Evolutionary conservation across 176 grass and related monocot genomes (phyloP).

Genomic region (Eragrostis curvula): DNA sequence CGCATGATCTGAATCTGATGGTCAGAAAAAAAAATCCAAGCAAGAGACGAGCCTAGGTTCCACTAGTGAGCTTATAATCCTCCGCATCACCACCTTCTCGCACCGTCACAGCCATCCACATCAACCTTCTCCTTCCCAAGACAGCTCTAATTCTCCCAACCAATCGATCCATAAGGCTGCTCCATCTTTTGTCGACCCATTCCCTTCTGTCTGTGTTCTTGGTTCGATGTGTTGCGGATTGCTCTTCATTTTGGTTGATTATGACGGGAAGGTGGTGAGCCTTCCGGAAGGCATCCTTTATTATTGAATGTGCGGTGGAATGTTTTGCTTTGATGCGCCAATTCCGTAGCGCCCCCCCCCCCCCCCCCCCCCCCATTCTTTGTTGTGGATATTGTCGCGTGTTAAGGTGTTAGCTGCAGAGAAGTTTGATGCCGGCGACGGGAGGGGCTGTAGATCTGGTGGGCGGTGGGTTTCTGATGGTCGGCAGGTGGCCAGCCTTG

Average conservation of each 20-base stretch:
- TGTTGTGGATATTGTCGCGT: neutral
- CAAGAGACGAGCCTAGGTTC: no score
- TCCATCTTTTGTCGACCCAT: neutral
- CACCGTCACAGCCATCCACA: constrained; percentile 35
- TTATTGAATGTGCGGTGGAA: neutral
- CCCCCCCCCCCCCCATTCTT: no score
- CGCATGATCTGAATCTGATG: no score
- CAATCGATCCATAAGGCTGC: neutral
- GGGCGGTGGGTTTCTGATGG: neutral
- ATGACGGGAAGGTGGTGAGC: neutral
- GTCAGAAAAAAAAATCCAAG: no score
- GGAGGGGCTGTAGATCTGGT: neutral
- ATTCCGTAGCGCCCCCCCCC: neutral
- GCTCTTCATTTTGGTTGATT: neutral
- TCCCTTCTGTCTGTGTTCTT: neutral
- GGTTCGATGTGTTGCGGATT: no score
- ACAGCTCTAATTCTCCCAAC: no score
- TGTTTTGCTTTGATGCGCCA: neutral
- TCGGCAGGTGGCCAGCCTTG: no score
- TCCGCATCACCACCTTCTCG: constrained; percentile 41
- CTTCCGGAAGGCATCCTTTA: neutral
- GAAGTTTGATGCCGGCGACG: neutral
- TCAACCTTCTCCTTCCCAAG: neutral
- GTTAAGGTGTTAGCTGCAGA: neutral
- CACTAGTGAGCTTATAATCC: no score